Evolutionary conservation across 2,329 filamentous ascomycete species (phyloP), one percentile per base, ranked within the genome.

Genomic region (Sporothrix sp.): DNA sequence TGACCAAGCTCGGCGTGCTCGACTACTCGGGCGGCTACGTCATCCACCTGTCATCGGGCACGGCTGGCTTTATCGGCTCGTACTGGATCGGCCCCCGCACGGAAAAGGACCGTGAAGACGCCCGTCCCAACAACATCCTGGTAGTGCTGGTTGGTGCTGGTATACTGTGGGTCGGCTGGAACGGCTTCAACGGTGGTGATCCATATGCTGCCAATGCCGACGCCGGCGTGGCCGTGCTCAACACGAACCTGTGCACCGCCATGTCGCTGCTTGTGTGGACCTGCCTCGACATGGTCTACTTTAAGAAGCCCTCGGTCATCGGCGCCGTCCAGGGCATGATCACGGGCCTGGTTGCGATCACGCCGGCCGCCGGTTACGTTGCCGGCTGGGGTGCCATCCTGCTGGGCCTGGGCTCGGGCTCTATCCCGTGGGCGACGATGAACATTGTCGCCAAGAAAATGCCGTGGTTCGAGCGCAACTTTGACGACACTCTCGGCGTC

Each of bases 21-120:
- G 72, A 75, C 54, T 75, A 74, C 56, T 74, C 70, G 14, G 72
- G 72, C 32, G 72, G 72, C 40, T 75, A 74, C 56, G 72, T 75
- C 52, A 75, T 75, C 55, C 72, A 75, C 56, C 57, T 75, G n/a
- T 72, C 69, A 6, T 72, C 70, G n/a, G 72, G 72, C 7, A 74
- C 71, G 1, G 71, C 72, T 6, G 71, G 69, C 9, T 74, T 72
- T 53, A 63, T 72, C 4, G 69, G 67, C 11, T 65, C 68, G 2
- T 72, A 66, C 56, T 73, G 69, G 68, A 66, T 73, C 49, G 72
- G 72, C 3, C 71, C 71, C 0, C 66, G 72, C 27, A 59, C 72
- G 23, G 63, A 66, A 48, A 58, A 62, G 23, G 72, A 74, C 55
- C 66, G 70, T 10, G 66, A 69, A 39, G 68, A 71, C 38, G 65